Base-by-base conservation (phyloP, 345 rosid species). In the Mercurialis annua region DNA sequence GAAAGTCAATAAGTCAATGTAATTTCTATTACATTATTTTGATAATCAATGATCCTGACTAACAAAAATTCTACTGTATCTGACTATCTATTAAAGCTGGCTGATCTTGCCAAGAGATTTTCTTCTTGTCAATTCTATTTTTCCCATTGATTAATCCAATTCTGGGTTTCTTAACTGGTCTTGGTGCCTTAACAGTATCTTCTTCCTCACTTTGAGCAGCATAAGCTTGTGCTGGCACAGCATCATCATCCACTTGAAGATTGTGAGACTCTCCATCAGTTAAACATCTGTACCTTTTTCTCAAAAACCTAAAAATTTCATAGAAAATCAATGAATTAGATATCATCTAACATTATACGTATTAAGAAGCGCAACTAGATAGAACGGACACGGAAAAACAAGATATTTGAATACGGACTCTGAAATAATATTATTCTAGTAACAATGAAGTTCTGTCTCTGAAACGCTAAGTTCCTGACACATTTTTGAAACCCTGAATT, bases 21-120 rank as follows among this genome's bases (percentile, higher is more conserved):
- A n/a, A n/a, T n/a, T n/a, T n/a, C n/a, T n/a, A n/a, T n/a, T n/a
- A n/a, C n/a, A n/a, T n/a, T n/a, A n/a, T n/a, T n/a, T n/a, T n/a
- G n/a, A n/a, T n/a, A n/a, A n/a, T n/a, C n/a, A n/a, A n/a, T n/a
- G n/a, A n/a, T n/a, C n/a, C n/a, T n/a, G n/a, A n/a, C n/a, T n/a
- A n/a, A n/a, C n/a, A n/a, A n/a, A n/a, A n/a, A n/a, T n/a, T n/a
- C n/a, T n/a, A n/a, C n/a, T n/a, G n/a, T n/a, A n/a, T 58, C 62
- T 67, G 68, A 16, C 57, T 47, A 54, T 60, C 51, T 61, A 66
- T 53, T 53, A 26, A 34, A 65, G 52, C 70, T 60, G 66, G 66
- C 42, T 56, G 81, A 76, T 80, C 84, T 64, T 66, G 74, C 82
- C 82, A 73, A 57, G 77, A 69, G 64, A 77, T 73, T 70, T 71